These are phyloP conservation scores for Hansenula sp. DNA, from an alignment of 1,139 yeast species.

Conservation along the genomic window DNA sequence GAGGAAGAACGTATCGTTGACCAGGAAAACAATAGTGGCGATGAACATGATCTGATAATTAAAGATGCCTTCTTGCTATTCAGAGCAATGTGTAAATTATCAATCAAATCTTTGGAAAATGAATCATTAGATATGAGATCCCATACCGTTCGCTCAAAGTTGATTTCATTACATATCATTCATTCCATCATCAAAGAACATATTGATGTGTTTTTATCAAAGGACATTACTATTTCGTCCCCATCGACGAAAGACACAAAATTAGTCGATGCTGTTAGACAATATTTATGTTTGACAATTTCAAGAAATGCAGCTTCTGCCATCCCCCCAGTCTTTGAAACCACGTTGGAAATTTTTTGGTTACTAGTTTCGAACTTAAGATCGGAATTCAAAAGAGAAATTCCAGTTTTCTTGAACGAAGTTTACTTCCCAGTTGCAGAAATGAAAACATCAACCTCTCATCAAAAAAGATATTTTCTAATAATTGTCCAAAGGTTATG, in stretches of 20 bases:
- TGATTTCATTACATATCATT: slow-evolving; percentile 81
- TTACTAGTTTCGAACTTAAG: slow-evolving; percentile 77
- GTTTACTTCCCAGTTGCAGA: slow-evolving; percentile 94
- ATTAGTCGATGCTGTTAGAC: slow-evolving; percentile 78
- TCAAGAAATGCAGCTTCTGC: slow-evolving; percentile 94
- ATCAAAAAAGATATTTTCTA: slow-evolving; percentile 85
- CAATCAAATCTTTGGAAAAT: slow-evolving; percentile 75
- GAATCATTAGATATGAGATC: slow-evolving; percentile 81
- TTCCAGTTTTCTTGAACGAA: slow-evolving; percentile 90
- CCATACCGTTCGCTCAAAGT: slow-evolving; percentile 87
- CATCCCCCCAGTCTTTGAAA: slow-evolving; percentile 87
- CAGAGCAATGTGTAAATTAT: slow-evolving; percentile 90
- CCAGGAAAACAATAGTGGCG: slow-evolving; percentile 37
- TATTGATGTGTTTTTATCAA: slow-evolving; percentile 74
- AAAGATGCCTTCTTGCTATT: slow-evolving; percentile 92
- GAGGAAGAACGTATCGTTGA: slow-evolving; percentile 53
- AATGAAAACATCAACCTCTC: slow-evolving; percentile 85
- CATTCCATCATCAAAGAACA: slow-evolving; percentile 85
- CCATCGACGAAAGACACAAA: slow-evolving; percentile 57
- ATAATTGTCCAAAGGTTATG: slow-evolving; percentile 77
- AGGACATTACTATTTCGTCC: slow-evolving; percentile 56
- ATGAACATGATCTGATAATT: slow-evolving; percentile 64
- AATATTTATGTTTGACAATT: slow-evolving; percentile 75
- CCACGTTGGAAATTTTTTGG: slow-evolving; percentile 93
- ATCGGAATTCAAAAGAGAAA: slow-evolving; percentile 84